A percentile compares a stretch with the other conserved stretches of the same genome.
phyloP scores from a whole-genome alignment of 768 basidiomycete species.

The Leccinum olivaceopallidum region DNA sequence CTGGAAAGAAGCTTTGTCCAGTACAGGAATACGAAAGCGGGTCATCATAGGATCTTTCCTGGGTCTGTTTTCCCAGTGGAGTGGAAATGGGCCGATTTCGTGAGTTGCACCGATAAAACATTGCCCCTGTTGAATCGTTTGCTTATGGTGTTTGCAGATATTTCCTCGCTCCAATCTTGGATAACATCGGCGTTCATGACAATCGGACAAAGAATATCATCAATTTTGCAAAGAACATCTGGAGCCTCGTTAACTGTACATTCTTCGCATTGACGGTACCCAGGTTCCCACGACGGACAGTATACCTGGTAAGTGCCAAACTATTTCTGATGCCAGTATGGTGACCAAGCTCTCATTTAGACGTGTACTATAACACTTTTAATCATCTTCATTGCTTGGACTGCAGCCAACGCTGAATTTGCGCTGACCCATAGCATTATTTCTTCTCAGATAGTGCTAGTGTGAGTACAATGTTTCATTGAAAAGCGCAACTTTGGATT shows the following conservation, averaged over 20 bases:
- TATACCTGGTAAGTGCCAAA: constrained; percentile 14
- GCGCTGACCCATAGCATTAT: constrained; percentile 8
- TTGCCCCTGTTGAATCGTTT: no score
- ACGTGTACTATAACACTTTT: constrained; percentile 18
- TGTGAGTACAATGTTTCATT: constrained; percentile 3
- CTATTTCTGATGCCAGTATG: not conserved
- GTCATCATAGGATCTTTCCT: constrained; percentile 13
- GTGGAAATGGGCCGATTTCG: constrained; percentile 16
- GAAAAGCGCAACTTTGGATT: not conserved
- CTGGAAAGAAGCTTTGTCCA: constrained; percentile 4
- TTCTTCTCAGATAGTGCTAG: constrained; percentile 11
- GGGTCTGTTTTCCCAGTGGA: constrained; percentile 17
- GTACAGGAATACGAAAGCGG: constrained; percentile 19
- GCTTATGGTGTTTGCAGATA: constrained; percentile 8
- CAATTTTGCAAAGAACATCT: constrained; percentile 13
- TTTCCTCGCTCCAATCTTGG: constrained; percentile 14
- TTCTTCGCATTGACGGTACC: constrained; percentile 8
- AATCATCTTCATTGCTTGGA: constrained; percentile 18
- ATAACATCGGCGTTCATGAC: constrained; percentile 23
- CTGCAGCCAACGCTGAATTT: constrained; percentile 22
- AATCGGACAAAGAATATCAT: constrained; percentile 19
- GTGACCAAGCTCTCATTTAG: constrained; percentile 2
- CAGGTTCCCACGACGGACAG: constrained; percentile 18
- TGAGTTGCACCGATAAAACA: not conserved
- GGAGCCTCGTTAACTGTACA: constrained; percentile 12